A percentile compares a stretch with the other conserved stretches of the same genome.
These are phyloP conservation scores for Metschnikowia noctiluminum DNA, from an alignment of 805 yeast genomes.

Conservation along the genomic window DNA sequence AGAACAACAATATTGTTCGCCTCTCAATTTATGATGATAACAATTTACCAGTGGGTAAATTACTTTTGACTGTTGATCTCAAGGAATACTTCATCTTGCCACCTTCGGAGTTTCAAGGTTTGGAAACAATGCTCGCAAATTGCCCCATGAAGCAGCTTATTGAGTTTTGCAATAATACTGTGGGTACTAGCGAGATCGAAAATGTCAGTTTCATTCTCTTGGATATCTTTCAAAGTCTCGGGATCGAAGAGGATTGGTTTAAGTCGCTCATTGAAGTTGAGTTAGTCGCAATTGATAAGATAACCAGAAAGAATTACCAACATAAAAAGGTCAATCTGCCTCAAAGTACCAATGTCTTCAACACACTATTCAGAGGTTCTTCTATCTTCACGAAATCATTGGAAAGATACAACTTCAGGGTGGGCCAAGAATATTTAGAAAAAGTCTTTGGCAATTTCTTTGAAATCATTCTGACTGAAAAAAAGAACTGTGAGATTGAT, in stretches of 20 bases:
- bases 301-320: slow-evolving; percentile 42
- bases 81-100: slow-evolving; percentile 59
- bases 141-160: slow-evolving; percentile 54
- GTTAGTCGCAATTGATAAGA: slow-evolving; percentile 45
- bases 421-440: slow-evolving; percentile 78
- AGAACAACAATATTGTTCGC: slow-evolving; percentile 38
- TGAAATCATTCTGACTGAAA: slow-evolving; percentile 46
- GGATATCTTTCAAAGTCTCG: slow-evolving; percentile 71
- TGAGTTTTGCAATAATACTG: slow-evolving; percentile 40
- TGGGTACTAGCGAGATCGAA: slow-evolving; percentile 46
- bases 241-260: slow-evolving; percentile 71
- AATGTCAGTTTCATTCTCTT: slow-evolving; percentile 56
- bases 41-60: slow-evolving; percentile 51
- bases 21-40: slow-evolving; percentile 42
- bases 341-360: slow-evolving; percentile 45
- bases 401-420: slow-evolving; percentile 70
- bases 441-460: slow-evolving; percentile 71
- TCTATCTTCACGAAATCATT: slow-evolving; percentile 77
- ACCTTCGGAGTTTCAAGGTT: slow-evolving; percentile 52
- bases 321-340: slow-evolving; percentile 24
- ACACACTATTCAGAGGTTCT: slow-evolving; percentile 78
- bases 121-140: slow-evolving; percentile 59
- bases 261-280: slow-evolving; percentile 65
- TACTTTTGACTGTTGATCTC: slow-evolving; percentile 49
- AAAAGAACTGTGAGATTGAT: slow-evolving; percentile 74